Base-by-base conservation (phyloP, 371 early-diverging fungal species). In the Dichotomocladium elegans region DNA sequence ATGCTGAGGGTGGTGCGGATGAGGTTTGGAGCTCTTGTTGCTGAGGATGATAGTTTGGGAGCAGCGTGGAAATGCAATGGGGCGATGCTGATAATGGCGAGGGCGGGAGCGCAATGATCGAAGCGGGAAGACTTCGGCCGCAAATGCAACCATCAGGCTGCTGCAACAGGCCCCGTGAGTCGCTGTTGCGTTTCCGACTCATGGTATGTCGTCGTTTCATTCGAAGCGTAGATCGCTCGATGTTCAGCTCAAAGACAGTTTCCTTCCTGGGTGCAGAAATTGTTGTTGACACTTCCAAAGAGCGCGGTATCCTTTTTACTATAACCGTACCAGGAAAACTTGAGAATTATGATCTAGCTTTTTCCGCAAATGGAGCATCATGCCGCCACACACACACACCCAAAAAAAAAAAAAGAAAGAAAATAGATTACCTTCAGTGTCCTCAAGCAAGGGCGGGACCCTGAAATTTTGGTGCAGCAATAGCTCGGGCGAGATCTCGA, bases 391-490 rank as follows among this genome's bases (percentile, higher is more conserved):
- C n/a, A n/a, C n/a, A n/a, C n/a, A n/a, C n/a, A n/a, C n/a, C n/a
- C n/a, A n/a, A n/a, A n/a, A n/a, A n/a, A n/a, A n/a, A n/a, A n/a
- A n/a, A n/a, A n/a, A n/a, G n/a, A n/a, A n/a, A n/a, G n/a, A n/a
- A n/a, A n/a, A n/a, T n/a, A n/a, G n/a, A 11, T 15, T 37, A 37
- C 37, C 37, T 37, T 37, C 37, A n/a, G 21, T 37, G 15, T 37
- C 37, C n/a, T n/a, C 9, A 12, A 37, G 17, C n/a, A 37, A 21
- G 8, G 21, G n/a, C 8, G 80, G 78, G 25, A 80, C 70, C 5
- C 83, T 60, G 58, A 82, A 82, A 47, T 75, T 80, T 43, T 82
- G 83, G 33, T 74, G 74, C 51, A 72, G 52, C 7, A 82, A 19
- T 31, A 82, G 56, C 24, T 82, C 80, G 31, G 83, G 71, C 5